Conservation (phyloP, 768 basidiomycete species). For the Clitopilus passeckerianus region DNA sequence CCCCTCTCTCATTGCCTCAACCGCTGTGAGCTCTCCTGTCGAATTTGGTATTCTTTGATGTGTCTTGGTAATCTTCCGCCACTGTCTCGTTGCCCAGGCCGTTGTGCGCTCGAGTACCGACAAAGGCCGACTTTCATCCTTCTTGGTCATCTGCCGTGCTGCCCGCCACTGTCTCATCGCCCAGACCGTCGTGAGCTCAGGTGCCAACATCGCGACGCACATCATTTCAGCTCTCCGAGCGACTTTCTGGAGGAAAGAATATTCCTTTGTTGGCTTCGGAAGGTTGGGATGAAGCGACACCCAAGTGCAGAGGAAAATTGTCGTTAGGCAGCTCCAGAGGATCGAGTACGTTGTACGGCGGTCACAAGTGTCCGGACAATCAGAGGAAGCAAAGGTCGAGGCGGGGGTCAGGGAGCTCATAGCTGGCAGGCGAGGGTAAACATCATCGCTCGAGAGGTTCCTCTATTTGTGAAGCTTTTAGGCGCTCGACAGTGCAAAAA, state of each 20-base stretch:
- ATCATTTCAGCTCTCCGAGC: not conserved
- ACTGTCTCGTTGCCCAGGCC: constrained; percentile 8
- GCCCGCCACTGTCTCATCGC: constrained; percentile 11
- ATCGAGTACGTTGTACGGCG: too few relatives aligned
- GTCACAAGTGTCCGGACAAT: too few relatives aligned
- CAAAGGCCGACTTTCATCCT: not conserved
- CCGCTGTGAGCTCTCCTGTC: not conserved
- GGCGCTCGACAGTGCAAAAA: too few relatives aligned
- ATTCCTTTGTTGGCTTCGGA: not conserved
- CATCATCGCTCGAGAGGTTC: too few relatives aligned
- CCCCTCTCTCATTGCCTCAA: not conserved
- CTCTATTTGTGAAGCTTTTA: too few relatives aligned
- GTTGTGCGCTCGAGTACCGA: constrained; percentile 1
- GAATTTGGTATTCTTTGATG: not conserved
- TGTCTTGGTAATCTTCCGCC: not conserved
- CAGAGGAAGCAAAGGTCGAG: too few relatives aligned
- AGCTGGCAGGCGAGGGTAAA: too few relatives aligned
- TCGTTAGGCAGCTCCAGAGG: constrained; percentile 1
- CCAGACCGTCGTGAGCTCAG: constrained; percentile 3
- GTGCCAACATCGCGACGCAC: constrained; percentile 1
- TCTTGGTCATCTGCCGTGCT: constrained; percentile 3
- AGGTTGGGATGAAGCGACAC: constrained; percentile 8
- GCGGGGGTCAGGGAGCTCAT: too few relatives aligned
- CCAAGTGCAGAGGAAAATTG: constrained; percentile 6
- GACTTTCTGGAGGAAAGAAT: not conserved